Evolutionary conservation across 768 basidiomycete species (phyloP).

Genomic region (Neoboletus magnificus): DNA sequence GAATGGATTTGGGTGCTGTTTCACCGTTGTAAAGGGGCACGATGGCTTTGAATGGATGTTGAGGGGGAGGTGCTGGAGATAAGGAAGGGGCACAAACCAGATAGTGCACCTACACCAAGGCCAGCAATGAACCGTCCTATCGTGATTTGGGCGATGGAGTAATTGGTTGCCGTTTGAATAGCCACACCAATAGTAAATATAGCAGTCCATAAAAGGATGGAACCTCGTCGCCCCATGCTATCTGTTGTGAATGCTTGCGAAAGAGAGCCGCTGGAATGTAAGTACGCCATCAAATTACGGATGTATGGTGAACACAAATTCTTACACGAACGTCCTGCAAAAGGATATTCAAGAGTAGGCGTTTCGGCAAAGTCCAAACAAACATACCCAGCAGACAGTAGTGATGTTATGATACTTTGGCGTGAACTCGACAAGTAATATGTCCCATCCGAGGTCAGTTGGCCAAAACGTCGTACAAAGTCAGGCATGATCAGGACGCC

Average conservation of each 20-base stretch:
- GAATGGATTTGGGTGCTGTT: slow-evolving; percentile 68
- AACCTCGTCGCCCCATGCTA: slow-evolving; percentile 14
- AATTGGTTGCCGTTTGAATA: slow-evolving; percentile 12
- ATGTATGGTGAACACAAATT: neutral
- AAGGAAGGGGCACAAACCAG: neutral
- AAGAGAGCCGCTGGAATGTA: slow-evolving; percentile 48
- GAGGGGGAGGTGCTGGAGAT: neutral
- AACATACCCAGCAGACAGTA: slow-evolving; percentile 13
- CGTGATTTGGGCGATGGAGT: slow-evolving; percentile 12
- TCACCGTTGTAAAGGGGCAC: slow-evolving; percentile 75
- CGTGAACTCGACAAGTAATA: slow-evolving; percentile 16
- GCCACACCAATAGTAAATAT: slow-evolving; percentile 14
- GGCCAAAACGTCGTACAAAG: slow-evolving; percentile 11
- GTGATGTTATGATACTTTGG: slow-evolving; percentile 17
- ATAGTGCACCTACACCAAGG: slow-evolving; percentile 16
- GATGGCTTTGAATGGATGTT: slow-evolving; percentile 35
- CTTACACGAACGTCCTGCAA: slow-evolving; percentile 14
- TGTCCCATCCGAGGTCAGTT: slow-evolving; percentile 6
- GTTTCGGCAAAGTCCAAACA: neutral
- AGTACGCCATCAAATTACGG: neutral
- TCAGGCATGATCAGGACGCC: slow-evolving; percentile 17
- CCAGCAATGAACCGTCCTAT: slow-evolving; percentile 12
- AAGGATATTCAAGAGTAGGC: neutral
- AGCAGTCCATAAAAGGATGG: slow-evolving; percentile 14
- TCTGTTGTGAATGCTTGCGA: slow-evolving; percentile 45